A percentile compares a stretch with the other conserved stretches of the same genome.
Conservation (phyloP, 2,329 filamentous ascomycete genomes). For the Westerdykella sp. region DNA sequence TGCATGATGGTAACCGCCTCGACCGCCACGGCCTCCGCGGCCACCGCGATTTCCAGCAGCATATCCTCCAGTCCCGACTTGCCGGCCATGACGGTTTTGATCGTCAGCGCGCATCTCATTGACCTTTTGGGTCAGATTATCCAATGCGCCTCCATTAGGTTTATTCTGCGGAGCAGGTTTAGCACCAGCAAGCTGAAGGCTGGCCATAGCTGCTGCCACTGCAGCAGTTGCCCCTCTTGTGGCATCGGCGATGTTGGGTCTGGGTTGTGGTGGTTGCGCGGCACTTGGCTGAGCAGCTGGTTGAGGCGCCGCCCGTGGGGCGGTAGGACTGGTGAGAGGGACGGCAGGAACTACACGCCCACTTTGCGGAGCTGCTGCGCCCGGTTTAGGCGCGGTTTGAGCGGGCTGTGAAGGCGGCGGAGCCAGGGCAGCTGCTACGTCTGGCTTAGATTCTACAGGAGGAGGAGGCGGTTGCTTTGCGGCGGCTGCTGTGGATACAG, state of each 20-base stretch:
- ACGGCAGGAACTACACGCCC: constrained; percentile 59
- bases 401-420: constrained; percentile 40
- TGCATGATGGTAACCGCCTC: constrained; percentile 43
- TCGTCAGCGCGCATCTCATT: constrained; percentile 68
- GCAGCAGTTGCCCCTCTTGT: constrained; percentile 70
- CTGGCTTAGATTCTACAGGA: constrained; percentile 63
- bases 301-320: constrained; percentile 35
- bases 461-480: constrained; percentile 53
- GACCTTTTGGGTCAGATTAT: constrained; percentile 68
- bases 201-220: constrained; percentile 74
- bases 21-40: constrained; percentile 43
- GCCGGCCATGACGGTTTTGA: constrained; percentile 45
- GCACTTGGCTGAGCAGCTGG: constrained; percentile 35
- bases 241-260: constrained; percentile 47
- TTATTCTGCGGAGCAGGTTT: constrained; percentile 24
- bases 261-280: constrained; percentile 27
- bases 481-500: constrained; percentile 38
- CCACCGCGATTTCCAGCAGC: constrained; percentile 31
- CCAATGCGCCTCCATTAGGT: constrained; percentile 46
- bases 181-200: constrained; percentile 45
- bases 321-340: constrained; percentile 49
- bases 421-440: constrained; percentile 51
- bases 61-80: constrained; percentile 41
- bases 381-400: constrained; percentile 23
- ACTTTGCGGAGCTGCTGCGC: constrained; percentile 35